Evolutionary conservation across 768 basidiomycete genomes (phyloP).

Genomic region (Boletales sp.): DNA sequence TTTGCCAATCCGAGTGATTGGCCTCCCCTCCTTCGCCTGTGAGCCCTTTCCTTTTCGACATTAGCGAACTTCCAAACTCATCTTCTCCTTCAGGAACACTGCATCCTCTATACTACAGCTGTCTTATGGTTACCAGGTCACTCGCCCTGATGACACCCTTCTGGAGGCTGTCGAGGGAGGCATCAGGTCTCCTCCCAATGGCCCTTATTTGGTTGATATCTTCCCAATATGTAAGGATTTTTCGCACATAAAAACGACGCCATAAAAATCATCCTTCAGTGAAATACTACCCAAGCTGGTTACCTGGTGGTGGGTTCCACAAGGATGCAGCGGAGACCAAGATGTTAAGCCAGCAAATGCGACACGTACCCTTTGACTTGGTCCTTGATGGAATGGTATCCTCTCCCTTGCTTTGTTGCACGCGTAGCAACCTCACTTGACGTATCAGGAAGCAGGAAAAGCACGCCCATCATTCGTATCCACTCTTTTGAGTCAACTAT

Average conservation of each 20-base stretch:
- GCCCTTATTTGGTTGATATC: slow-evolving; percentile 6
- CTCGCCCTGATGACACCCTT: neutral
- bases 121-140: slow-evolving; percentile 2
- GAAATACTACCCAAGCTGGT: slow-evolving; percentile 9
- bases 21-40: neutral
- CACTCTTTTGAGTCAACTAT: neutral
- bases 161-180: slow-evolving; percentile 2
- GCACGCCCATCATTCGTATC: neutral
- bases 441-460: neutral
- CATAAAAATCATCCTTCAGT: neutral
- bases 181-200: neutral
- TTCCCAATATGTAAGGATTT: slow-evolving; percentile 2
- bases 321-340: slow-evolving; percentile 2
- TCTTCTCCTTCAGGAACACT: neutral
- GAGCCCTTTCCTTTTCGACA: neutral
- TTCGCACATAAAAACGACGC: no score
- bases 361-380: slow-evolving; percentile 3
- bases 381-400: slow-evolving; percentile 8
- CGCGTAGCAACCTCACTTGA: neutral
- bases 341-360: neutral
- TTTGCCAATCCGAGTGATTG: neutral
- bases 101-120: neutral
- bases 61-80: no score
- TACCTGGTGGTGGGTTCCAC: slow-evolving; percentile 8
- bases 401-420: no score